Evolutionary conservation across 306 rosid species (phyloP).

Genomic region (Echinosophora koreensis): DNA sequence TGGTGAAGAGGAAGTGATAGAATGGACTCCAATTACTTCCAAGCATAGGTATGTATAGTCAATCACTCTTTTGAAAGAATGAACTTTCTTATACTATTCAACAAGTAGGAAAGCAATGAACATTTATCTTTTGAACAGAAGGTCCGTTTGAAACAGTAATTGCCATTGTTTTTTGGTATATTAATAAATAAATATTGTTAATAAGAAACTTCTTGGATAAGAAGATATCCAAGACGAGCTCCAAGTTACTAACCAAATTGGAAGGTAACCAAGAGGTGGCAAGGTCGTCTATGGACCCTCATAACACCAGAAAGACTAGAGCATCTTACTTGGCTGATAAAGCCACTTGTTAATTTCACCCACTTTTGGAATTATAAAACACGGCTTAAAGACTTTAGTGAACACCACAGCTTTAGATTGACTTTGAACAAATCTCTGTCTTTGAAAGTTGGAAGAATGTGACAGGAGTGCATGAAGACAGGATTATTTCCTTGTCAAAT

Average conservation of each 20-base stretch:
- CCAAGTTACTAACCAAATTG: too few relatives aligned
- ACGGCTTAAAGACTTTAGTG: neutral
- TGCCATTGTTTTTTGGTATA: neutral
- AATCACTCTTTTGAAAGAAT: neutral
- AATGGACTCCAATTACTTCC: neutral
- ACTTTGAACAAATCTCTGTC: neutral
- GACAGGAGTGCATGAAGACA: slow-evolving; percentile 10
- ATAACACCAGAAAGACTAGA: too few relatives aligned
- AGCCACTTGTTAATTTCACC: neutral
- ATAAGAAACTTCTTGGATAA: neutral
- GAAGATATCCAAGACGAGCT: neutral
- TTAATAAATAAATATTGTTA: neutral
- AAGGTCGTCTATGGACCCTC: too few relatives aligned
- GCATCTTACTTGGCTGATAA: neutral
- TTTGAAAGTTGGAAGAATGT: neutral
- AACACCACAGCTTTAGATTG: neutral
- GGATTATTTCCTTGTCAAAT: neutral
- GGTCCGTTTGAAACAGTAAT: neutral
- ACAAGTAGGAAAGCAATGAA: neutral
- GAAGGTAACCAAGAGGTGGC: too few relatives aligned
- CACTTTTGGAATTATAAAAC: neutral
- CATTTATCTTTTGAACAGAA: neutral
- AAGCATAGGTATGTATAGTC: neutral
- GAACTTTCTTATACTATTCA: neutral
- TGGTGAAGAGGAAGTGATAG: neutral